phyloP scores from a whole-genome alignment of 495 filamentous ascomycete genomes.

The Penicillium lagena region DNA sequence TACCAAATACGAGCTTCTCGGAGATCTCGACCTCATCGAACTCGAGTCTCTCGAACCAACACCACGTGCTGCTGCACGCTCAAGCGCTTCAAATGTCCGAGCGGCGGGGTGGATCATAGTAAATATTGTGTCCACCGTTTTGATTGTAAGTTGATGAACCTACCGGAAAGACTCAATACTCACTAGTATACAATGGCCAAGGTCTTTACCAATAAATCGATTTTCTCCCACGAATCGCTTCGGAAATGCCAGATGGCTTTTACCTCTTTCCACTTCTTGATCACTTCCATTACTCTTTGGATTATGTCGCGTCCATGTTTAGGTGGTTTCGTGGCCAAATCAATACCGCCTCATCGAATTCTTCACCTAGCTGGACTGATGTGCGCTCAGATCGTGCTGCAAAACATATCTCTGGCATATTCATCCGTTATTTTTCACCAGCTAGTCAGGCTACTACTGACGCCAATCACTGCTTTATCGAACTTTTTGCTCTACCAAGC shows the following conservation, averaged over 20 bases:
- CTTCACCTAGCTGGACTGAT: conserved; percentile 61
- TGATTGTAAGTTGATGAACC: too few relatives aligned
- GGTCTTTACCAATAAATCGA: conserved; percentile 71
- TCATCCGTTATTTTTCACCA: conserved; percentile 73
- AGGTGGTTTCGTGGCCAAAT: conserved; percentile 53
- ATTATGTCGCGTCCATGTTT: conserved; percentile 56
- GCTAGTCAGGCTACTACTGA: conserved; percentile 64
- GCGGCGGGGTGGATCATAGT: too few relatives aligned
- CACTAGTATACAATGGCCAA: too few relatives aligned
- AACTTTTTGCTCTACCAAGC: conserved; percentile 59
- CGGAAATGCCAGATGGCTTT: conserved; percentile 63
- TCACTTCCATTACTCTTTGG: conserved; percentile 61
- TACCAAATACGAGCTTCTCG: too few relatives aligned
- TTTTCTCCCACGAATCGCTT: conserved; percentile 62
- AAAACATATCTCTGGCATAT: conserved; percentile 64
- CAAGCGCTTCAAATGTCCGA: too few relatives aligned
- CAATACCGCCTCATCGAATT: conserved; percentile 48
- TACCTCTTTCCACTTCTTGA: conserved; percentile 66
- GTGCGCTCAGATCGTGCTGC: conserved; percentile 68
- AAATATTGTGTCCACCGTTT: too few relatives aligned
- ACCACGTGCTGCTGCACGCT: too few relatives aligned
- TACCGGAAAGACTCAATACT: too few relatives aligned
- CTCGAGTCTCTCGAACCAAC: too few relatives aligned
- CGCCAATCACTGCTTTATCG: conserved; percentile 60
- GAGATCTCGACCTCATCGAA: too few relatives aligned